Evolutionary conservation across 129 eudicot genomes (phyloP).

Genomic region (Scalesia atractyloides): DNA sequence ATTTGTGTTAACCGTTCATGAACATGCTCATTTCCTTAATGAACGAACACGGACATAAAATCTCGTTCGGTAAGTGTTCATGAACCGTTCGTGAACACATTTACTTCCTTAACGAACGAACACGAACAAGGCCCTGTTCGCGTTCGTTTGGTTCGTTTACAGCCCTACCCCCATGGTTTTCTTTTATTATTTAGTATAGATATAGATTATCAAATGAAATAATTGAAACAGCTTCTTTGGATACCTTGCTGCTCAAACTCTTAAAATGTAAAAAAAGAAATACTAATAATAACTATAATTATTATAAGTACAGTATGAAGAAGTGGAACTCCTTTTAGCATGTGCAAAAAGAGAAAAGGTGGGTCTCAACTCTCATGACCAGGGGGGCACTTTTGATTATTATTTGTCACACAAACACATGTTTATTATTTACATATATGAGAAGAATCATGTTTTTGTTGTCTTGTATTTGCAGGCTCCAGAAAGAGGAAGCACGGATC

Average conservation of each 20-base stretch:
- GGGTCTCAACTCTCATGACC: constrained; percentile 28
- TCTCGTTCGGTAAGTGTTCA: too few relatives aligned
- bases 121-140: too few relatives aligned
- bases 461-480: constrained; percentile 50
- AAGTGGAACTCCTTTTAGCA: constrained; percentile 1
- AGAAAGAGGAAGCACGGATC: constrained; percentile 82
- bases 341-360: constrained; percentile 16
- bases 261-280: constrained; percentile 9
- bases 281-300: not conserved
- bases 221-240: constrained; percentile 14
- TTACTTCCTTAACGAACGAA: too few relatives aligned
- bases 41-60: too few relatives aligned
- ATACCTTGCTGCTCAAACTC: constrained; percentile 16
- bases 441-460: constrained; percentile 13
- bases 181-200: too few relatives aligned
- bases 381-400: constrained; percentile 12
- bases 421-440: not conserved
- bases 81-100: too few relatives aligned
- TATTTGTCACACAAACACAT: constrained; percentile 13
- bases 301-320: not conserved
- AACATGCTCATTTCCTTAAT: too few relatives aligned
- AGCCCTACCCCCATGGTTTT: too few relatives aligned
- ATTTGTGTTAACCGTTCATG: too few relatives aligned
- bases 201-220: constrained; percentile 1
- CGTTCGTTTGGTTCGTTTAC: too few relatives aligned